These are phyloP conservation scores for Pseudocercospora cruenta DNA, from an alignment of 2,329 filamentous ascomycete species.

Conservation along the genomic window DNA sequence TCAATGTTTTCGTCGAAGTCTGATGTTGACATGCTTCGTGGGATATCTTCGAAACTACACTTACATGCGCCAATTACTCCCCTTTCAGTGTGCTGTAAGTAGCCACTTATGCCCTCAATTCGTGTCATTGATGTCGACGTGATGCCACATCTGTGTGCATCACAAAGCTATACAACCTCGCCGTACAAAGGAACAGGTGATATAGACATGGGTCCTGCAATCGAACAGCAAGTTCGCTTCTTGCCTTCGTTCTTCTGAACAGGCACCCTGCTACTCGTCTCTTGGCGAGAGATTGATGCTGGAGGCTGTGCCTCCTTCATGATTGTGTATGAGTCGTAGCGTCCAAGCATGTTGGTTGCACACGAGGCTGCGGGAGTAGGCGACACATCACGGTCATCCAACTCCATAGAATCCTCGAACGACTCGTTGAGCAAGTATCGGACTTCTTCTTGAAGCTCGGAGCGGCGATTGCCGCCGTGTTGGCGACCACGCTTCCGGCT, in stretches of 20 bases:
- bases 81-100: slow-evolving; percentile 2
- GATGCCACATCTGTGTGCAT: neutral
- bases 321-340: slow-evolving; percentile 21
- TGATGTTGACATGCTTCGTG: slow-evolving; percentile 3
- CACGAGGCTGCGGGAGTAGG: slow-evolving; percentile 33
- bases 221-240: slow-evolving; percentile 39
- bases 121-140: slow-evolving; percentile 8
- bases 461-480: slow-evolving; percentile 34
- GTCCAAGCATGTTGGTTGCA: slow-evolving; percentile 33
- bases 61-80: slow-evolving; percentile 7
- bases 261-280: slow-evolving; percentile 29
- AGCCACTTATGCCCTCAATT: slow-evolving; percentile 6
- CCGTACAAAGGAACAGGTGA: slow-evolving; percentile 32
- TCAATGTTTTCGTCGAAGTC: too few relatives aligned
- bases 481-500: slow-evolving; percentile 38
- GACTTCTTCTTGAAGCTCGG: slow-evolving; percentile 41
- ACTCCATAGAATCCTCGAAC: slow-evolving; percentile 32
- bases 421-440: slow-evolving; percentile 39
- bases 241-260: slow-evolving; percentile 39
- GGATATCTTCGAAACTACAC: slow-evolving; percentile 5
- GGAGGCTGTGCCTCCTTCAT: slow-evolving; percentile 33
- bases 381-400: slow-evolving; percentile 33
- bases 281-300: slow-evolving; percentile 26
- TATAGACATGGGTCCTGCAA: slow-evolving; percentile 27
- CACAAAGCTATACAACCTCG: slow-evolving; percentile 20